Base-by-base conservation (phyloP, 1,284 basidiomycete species). In the Naganishia sp. region DNA sequence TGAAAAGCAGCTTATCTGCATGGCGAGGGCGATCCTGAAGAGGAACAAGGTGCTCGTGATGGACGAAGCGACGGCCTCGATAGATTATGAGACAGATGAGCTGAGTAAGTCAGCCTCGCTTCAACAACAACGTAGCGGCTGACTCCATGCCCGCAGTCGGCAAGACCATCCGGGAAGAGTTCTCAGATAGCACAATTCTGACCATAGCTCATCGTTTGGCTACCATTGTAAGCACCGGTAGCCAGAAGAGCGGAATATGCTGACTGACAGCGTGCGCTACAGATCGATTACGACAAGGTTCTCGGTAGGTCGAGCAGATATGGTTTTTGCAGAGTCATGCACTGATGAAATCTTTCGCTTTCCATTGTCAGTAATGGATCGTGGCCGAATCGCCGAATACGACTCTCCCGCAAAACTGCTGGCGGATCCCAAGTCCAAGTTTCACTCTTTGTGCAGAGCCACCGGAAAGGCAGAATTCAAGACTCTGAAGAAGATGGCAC, bases 271-370 rank as follows among this genome's bases (percentile, higher is more conserved):
- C 59, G 44, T 70, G 54, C 60, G 50, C 44, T 48, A 44, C 44
- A 90, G 49, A 90, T 94, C 86, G 83, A 94, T 46, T 85, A 94
- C n/a, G 91, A 94, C 68, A 86, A 92, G 76, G 90, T 92, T 23
- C 67, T 79, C 6, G 70, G 59, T 70, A 28, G 39, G 60, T 68
- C 36, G 2, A 68, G 31, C 68, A 43, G 23, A 56, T n/a, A 21
- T 44, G 18, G 23, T 21, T 13, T 28, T 39, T n/a, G 23, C 18
- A 21, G 43, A 4, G 43, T n/a, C 15, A n/a, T 23, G 2, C 3
- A 23, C 39, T 52, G 13, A 55, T 28, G 16, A 28, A 3, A 9
- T 43, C 10, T n/a, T 61, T 42, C 21, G 33, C 6, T 18, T 52
- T 36, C 7, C 15, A 10, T 10, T 28, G 7, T 11, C 6, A 57